A percentile compares a stretch with the other conserved stretches of the same genome.
Evolutionary conservation across 495 filamentous ascomycete species (phyloP).

Genomic region (Acidiella bohemica): DNA sequence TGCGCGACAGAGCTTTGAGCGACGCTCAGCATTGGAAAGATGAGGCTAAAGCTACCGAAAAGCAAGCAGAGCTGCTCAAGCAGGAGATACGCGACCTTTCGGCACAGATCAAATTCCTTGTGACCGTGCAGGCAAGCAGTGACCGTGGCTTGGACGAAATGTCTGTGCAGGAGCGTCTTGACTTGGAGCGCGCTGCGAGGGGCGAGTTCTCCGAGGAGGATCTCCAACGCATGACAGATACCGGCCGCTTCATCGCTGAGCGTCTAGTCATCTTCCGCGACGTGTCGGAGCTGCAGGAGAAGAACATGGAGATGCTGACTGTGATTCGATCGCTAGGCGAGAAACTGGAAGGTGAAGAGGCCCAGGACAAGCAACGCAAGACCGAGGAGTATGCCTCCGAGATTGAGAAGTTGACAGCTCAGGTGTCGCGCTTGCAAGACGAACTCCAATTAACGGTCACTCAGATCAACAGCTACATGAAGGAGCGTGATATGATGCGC

Average conservation of each 20-base stretch:
- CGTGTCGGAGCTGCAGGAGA: constrained; percentile 70
- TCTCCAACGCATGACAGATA: constrained; percentile 60
- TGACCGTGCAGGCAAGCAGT: constrained; percentile 63
- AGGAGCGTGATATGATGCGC: constrained; percentile 92
- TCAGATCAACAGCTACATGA: constrained; percentile 79
- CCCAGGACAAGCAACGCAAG: constrained; percentile 51
- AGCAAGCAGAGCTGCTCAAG: constrained; percentile 65
- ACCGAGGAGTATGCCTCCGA: constrained; percentile 61
- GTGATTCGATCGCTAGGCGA: constrained; percentile 72
- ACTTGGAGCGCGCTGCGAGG: constrained; percentile 59
- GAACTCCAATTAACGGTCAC: constrained; percentile 67
- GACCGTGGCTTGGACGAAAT: constrained; percentile 68
- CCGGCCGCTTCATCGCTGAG: constrained; percentile 73
- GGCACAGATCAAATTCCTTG: constrained; percentile 73
- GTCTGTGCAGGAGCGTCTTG: constrained; percentile 45
- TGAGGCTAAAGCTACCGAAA: constrained; percentile 51
- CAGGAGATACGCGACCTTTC: constrained; percentile 85
- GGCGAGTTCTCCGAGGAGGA: constrained; percentile 48
- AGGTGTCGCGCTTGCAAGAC: constrained; percentile 47
- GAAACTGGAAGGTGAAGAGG: constrained; percentile 84
- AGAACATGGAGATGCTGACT: constrained; percentile 71
- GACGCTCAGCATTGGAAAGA: constrained; percentile 59
- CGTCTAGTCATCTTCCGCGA: constrained; percentile 71
- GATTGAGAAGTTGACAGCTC: constrained; percentile 51
- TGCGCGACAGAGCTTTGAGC: constrained; percentile 43